phyloP scores from a whole-genome alignment of 2,329 filamentous ascomycete genomes.

The Apiospora phragmitis region DNA sequence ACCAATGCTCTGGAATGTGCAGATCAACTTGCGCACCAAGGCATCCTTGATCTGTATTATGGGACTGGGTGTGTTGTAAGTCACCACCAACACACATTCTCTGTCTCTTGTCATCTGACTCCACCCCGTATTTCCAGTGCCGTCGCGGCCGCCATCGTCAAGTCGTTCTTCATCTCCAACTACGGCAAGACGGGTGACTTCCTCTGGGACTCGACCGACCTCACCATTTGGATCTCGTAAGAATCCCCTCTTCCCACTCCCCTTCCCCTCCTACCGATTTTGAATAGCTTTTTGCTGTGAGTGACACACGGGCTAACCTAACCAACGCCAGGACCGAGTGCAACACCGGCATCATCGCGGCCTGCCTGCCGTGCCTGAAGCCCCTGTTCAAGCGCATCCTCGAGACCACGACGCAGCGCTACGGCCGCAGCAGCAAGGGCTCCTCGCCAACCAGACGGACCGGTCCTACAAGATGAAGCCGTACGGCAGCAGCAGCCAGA shows the following conservation, averaged over 20 bases:
- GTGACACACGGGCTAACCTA: too few relatives aligned
- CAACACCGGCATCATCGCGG: slow-evolving; percentile 40
- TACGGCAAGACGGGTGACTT: slow-evolving; percentile 42
- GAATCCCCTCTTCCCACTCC: too few relatives aligned
- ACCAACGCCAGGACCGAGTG: too few relatives aligned
- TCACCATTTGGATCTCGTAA: slow-evolving; percentile 50
- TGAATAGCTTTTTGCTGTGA: too few relatives aligned
- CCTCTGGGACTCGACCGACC: slow-evolving; percentile 45
- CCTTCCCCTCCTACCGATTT: too few relatives aligned
- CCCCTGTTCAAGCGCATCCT: slow-evolving; percentile 36
- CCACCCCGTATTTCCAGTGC: slow-evolving; percentile 25
- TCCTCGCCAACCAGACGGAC: slow-evolving; percentile 26
- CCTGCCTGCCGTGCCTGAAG: slow-evolving; percentile 35
- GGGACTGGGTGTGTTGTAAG: slow-evolving; percentile 42
- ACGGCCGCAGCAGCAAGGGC: slow-evolving; percentile 13
- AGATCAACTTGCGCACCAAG: slow-evolving; percentile 43
- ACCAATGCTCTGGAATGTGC: slow-evolving; percentile 39
- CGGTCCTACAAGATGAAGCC: slow-evolving; percentile 7
- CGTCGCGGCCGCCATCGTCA: slow-evolving; percentile 42
- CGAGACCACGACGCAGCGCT: slow-evolving; percentile 30
- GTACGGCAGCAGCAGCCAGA: not conserved
- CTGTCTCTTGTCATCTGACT: not conserved
- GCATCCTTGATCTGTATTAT: slow-evolving; percentile 41
- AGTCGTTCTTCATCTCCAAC: slow-evolving; percentile 38
- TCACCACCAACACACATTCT: not conserved